phyloP scores from a whole-genome alignment of 2,329 filamentous ascomycete species.

The Phaeophleospora eucalypticola region DNA sequence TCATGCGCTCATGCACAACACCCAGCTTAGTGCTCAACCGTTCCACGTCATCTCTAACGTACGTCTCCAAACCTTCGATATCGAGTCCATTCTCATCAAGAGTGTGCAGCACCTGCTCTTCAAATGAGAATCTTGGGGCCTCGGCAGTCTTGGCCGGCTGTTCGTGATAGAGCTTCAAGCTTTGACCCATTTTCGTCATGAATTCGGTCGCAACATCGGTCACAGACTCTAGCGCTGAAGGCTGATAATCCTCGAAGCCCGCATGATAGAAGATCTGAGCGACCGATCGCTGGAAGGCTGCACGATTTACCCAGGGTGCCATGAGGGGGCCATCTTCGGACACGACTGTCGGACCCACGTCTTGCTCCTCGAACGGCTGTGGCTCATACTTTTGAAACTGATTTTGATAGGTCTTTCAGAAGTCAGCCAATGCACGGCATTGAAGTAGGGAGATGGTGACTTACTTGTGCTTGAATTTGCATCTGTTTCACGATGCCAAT shows the following conservation, averaged over 20 bases:
- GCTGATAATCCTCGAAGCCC: conserved; percentile 95
- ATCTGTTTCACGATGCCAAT: conserved; percentile 99
- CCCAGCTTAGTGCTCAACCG: conserved; percentile 72
- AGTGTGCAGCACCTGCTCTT: conserved; percentile 84
- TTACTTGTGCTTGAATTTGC: conserved; percentile 93
- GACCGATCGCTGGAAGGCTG: conserved; percentile 82
- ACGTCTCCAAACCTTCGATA: conserved; percentile 73
- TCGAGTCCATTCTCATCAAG: conserved; percentile 80
- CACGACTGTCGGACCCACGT: conserved; percentile 83
- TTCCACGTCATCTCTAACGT: conserved; percentile 92
- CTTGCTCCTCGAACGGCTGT: conserved; percentile 79
- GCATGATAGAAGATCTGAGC: conserved; percentile 94
- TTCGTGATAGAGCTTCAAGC: conserved; percentile 78
- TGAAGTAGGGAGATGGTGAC: conserved; percentile 17
- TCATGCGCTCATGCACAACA: conserved; percentile 91
- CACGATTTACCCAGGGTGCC: conserved; percentile 73
- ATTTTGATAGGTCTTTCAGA: conserved; percentile 79
- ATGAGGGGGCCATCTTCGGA: conserved; percentile 86
- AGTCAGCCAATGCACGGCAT: conserved; percentile 16
- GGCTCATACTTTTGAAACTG: conserved; percentile 97
- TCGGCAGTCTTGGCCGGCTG: conserved; percentile 58
- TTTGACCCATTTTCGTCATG: conserved; percentile 76
- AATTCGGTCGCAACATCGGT: conserved; percentile 88
- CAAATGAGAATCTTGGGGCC: conserved; percentile 65
- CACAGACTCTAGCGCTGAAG: conserved; percentile 83